Conservation (phyloP, 2,329 filamentous ascomycete genomes). For the Hymenoscyphus albidus region DNA sequence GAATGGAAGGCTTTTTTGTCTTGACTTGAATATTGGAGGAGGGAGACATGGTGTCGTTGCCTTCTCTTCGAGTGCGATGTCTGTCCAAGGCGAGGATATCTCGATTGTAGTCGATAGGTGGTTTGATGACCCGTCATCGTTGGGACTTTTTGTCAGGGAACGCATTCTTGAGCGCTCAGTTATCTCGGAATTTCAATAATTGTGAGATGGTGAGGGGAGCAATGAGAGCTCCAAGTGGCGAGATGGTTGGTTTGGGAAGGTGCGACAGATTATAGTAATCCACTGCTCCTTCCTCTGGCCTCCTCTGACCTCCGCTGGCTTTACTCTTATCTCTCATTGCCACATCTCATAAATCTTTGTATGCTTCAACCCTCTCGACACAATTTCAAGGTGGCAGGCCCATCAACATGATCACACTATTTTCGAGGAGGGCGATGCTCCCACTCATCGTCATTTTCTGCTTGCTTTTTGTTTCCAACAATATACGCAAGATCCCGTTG, state of each 20-base stretch:
- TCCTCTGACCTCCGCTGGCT: background rate
- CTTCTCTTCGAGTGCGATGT: slow-evolving; percentile 22
- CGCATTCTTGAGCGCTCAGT: background rate
- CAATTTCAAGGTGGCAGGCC: background rate
- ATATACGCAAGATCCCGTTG: background rate
- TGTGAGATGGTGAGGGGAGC: background rate
- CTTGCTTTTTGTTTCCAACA: slow-evolving; percentile 8
- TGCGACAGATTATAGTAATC: background rate
- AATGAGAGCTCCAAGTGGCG: background rate
- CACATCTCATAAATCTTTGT: background rate
- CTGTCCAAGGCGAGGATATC: slow-evolving; percentile 21
- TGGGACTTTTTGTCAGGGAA: background rate
- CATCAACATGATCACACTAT: slow-evolving; percentile 5
- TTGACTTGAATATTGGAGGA: background rate
- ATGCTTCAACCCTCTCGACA: background rate
- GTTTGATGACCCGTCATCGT: background rate
- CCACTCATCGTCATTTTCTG: slow-evolving; percentile 18
- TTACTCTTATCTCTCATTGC: background rate
- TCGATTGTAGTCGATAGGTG: slow-evolving; percentile 3
- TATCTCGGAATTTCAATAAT: background rate
- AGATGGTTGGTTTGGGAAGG: background rate
- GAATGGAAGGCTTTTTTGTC: background rate
- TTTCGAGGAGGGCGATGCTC: slow-evolving; percentile 18
- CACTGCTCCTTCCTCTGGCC: background rate
- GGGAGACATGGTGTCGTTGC: slow-evolving; percentile 11